These are phyloP conservation scores for Monilinia fructicola DNA, from an alignment of 2,329 filamentous ascomycete genomes.

Conservation along the genomic window DNA sequence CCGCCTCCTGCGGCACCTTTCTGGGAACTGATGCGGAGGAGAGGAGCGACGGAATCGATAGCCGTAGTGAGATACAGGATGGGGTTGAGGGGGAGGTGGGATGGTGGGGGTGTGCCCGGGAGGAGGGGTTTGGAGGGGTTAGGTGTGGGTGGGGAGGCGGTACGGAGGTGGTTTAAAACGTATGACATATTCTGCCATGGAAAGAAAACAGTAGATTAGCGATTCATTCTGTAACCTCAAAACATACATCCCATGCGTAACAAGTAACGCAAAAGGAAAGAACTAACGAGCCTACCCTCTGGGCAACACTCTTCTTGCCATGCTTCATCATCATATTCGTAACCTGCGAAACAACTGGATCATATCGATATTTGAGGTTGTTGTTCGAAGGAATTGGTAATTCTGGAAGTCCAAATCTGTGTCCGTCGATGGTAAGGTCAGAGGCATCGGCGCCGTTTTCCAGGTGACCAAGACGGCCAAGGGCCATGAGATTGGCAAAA, in stretches of 20 bases:
- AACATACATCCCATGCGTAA: conserved; percentile 27
- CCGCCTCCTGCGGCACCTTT: conserved; percentile 85
- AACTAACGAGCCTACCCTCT: conserved; percentile 60
- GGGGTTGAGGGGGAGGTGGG: conserved; percentile 83
- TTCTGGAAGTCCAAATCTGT: conserved; percentile 72
- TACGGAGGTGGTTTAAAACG: conserved; percentile 82
- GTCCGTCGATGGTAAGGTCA: conserved; percentile 31
- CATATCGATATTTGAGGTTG: conserved; percentile 78
- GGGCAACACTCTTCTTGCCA: conserved; percentile 86
- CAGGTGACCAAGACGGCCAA: conserved; percentile 37
- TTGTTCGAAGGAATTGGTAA: conserved; percentile 60
- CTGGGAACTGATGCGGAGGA: conserved; percentile 75
- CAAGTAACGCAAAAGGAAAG: conserved; percentile 31
- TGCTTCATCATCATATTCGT: conserved; percentile 89
- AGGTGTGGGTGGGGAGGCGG: conserved; percentile 73
- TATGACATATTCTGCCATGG: conserved; percentile 71
- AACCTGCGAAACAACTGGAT: conserved; percentile 80
- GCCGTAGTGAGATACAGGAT: conserved; percentile 85
- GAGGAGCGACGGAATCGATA: conserved; percentile 87
- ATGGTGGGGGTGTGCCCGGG: conserved; percentile 72
- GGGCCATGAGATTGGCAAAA: conserved; percentile 37
- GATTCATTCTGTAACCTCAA: neutral
- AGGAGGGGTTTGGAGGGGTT: conserved; percentile 70
- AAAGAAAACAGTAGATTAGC: neutral
- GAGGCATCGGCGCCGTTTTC: conserved; percentile 34